A percentile compares a stretch with the other conserved stretches of the same genome.
Conservation (phyloP, 805 yeast species). For the Saccharomycopsis babjevae region DNA sequence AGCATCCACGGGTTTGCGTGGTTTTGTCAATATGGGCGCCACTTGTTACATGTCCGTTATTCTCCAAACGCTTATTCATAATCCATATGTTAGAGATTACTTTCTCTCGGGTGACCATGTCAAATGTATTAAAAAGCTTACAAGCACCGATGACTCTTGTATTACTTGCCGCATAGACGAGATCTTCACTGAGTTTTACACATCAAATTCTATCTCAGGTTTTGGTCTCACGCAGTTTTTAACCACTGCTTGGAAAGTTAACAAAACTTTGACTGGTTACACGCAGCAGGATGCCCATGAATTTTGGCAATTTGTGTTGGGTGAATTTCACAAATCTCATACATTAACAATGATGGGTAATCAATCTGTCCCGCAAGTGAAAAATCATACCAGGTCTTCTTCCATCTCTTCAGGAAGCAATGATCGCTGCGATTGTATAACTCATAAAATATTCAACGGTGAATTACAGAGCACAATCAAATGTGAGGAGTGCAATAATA, state of each 20-base stretch:
- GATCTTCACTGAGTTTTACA: conserved; percentile 65
- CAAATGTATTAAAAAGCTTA: conserved; percentile 33
- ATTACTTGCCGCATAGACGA: conserved; percentile 79
- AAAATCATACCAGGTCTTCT: conserved; percentile 17
- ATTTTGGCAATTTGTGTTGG: conserved; percentile 84
- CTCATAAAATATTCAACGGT: conserved; percentile 79
- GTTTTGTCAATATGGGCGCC: conserved; percentile 90
- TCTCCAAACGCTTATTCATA: conserved; percentile 82
- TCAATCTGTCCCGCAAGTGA: conserved; percentile 6
- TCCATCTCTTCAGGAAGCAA: conserved; percentile 9
- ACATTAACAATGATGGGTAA: conserved; percentile 14
- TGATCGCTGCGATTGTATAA: conserved; percentile 56
- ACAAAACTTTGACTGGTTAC: conserved; percentile 83
- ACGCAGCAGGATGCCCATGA: conserved; percentile 99
- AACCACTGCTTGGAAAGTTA: conserved; percentile 80
- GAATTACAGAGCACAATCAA: conserved; percentile 67
- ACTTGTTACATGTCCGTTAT: conserved; percentile 95
- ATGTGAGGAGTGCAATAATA: conserved; percentile 57
- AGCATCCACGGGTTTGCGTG: conserved; percentile 72
- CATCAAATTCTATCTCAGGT: conserved; percentile 51
- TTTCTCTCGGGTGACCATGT: conserved; percentile 69
- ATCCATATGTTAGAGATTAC: conserved; percentile 73
- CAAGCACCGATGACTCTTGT: conserved; percentile 33
- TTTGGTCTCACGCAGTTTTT: conserved; percentile 75
- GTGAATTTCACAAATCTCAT: conserved; percentile 62